phyloP scores from a whole-genome alignment of 371 early-diverging fungal genomes.

The Caulochytrium protostelioides region DNA sequence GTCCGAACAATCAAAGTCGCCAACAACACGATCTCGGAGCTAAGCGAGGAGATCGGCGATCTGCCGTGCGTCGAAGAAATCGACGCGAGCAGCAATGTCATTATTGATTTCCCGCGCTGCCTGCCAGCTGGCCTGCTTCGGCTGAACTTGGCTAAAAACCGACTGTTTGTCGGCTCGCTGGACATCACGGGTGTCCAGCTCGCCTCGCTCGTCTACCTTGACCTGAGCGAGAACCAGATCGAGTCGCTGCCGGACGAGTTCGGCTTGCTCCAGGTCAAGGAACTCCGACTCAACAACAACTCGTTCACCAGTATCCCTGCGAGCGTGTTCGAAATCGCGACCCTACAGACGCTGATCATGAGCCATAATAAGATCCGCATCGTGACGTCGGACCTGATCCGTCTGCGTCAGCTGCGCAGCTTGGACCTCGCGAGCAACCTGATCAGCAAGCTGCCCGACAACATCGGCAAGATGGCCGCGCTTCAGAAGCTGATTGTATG shows the following conservation, averaged over 20 bases:
- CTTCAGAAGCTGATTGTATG: constrained; percentile 12
- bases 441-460: constrained; percentile 29
- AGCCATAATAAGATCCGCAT: constrained; percentile 24
- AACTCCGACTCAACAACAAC: constrained; percentile 25
- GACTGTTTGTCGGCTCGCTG: constrained; percentile 18
- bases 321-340: constrained; percentile 18
- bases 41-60: constrained; percentile 10
- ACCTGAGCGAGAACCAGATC: constrained; percentile 30
- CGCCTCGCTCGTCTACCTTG: constrained; percentile 20
- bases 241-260: constrained; percentile 27
- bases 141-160: constrained; percentile 16
- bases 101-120: background rate
- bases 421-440: constrained; percentile 30
- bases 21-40: constrained; percentile 9
- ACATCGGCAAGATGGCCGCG: constrained; percentile 26
- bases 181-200: constrained; percentile 17
- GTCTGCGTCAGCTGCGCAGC: constrained; percentile 25
- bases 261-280: constrained; percentile 22
- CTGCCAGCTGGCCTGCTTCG: background rate
- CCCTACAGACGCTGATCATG: constrained; percentile 20
- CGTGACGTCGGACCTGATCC: constrained; percentile 18
- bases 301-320: constrained; percentile 15
- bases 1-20: constrained; percentile 7
- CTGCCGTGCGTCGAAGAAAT: background rate
- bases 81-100: constrained; percentile 4